Percentiles rank a stretch among this genome's conserved stretches.
phyloP scores from a whole-genome alignment of 2,329 filamentous ascomycete genomes.

The Fusarium sp. region DNA sequence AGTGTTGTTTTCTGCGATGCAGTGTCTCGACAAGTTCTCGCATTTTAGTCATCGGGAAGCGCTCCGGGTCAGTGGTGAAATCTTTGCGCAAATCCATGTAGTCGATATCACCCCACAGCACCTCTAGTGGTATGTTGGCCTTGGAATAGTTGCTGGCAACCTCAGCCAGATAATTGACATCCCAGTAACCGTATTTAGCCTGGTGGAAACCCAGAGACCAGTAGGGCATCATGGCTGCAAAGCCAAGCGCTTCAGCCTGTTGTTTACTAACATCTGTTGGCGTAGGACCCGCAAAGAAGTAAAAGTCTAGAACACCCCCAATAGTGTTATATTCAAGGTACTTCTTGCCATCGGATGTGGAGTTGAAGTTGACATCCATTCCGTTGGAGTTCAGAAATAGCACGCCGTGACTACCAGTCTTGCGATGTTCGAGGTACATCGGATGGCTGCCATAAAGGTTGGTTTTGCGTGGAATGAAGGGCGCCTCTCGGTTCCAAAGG shows the following conservation, averaged over 20 bases:
- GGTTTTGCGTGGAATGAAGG: slow-evolving; percentile 70
- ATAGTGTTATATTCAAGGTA: slow-evolving; percentile 86
- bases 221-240: slow-evolving; percentile 86
- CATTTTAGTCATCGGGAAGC: slow-evolving; percentile 74
- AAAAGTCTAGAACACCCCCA: slow-evolving; percentile 84
- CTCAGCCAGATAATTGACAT: slow-evolving; percentile 77
- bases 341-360: slow-evolving; percentile 68
- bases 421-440: slow-evolving; percentile 76
- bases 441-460: slow-evolving; percentile 86
- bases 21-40: slow-evolving; percentile 77
- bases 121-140: slow-evolving; percentile 78
- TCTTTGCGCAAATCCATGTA: slow-evolving; percentile 72
- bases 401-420: slow-evolving; percentile 75
- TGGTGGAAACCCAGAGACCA: slow-evolving; percentile 88
- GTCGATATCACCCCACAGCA: slow-evolving; percentile 80
- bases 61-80: slow-evolving; percentile 78
- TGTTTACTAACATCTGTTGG: slow-evolving; percentile 77
- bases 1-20: slow-evolving; percentile 76
- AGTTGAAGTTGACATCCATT: slow-evolving; percentile 80
- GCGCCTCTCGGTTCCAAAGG: slow-evolving; percentile 79
- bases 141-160: slow-evolving; percentile 77
- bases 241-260: slow-evolving; percentile 77
- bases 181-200: slow-evolving; percentile 85
- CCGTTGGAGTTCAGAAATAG: slow-evolving; percentile 84
- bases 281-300: slow-evolving; percentile 82